Evolutionary conservation across 257 asterid genomes (phyloP).

Genomic region (Solanum ahanhuiri): DNA sequence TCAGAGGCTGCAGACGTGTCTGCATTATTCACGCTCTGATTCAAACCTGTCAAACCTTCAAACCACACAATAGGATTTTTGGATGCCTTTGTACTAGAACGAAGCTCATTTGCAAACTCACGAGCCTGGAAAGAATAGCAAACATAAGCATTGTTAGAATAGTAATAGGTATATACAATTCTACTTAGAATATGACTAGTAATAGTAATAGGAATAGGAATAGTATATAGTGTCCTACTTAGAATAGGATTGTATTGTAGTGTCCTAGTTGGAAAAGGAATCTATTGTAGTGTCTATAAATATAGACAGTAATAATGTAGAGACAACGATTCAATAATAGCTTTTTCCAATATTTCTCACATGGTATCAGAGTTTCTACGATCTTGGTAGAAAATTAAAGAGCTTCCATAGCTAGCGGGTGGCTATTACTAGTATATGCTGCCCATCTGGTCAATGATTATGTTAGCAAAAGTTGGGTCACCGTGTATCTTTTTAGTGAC

Average conservation of each 20-base stretch:
- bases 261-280: neutral
- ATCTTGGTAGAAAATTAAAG: neutral
- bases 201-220: neutral
- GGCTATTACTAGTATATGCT: neutral
- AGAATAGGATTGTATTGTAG: neutral
- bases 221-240: neutral
- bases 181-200: neutral
- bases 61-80: conserved; percentile 74
- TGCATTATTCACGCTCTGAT: conserved; percentile 46
- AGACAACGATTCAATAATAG: neutral
- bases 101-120: conserved; percentile 96
- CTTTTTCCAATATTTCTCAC: neutral
- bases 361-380: neutral
- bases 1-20: conserved; percentile 86
- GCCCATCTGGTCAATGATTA: neutral
- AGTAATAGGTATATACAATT: neutral
- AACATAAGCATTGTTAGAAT: neutral
- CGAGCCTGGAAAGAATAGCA: conserved; percentile 59
- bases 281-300: neutral
- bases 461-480: neutral
- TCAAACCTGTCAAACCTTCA: conserved; percentile 65
- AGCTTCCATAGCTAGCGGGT: neutral
- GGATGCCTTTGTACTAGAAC: conserved; percentile 74
- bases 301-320: neutral
- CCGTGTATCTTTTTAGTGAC: neutral